These are phyloP conservation scores for Zygosaccharomyces sapae DNA, from an alignment of 1,139 yeast species.

Conservation along the genomic window DNA sequence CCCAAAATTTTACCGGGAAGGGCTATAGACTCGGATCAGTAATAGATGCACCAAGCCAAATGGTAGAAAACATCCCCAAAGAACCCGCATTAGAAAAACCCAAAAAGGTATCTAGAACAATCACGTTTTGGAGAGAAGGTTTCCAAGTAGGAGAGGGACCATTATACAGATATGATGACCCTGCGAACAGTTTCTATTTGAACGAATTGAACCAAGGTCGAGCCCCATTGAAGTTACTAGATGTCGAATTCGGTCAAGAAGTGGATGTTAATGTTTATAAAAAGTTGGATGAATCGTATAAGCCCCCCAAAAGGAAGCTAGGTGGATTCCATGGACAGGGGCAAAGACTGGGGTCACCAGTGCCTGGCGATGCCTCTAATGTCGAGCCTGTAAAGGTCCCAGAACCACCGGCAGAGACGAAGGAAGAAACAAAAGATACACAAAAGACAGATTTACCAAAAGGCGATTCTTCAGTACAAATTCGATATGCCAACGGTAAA, in stretches of 20 bases:
- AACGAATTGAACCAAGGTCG: conserved; percentile 82
- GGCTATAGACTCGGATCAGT: conserved; percentile 72
- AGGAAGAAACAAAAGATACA: conserved; percentile 16
- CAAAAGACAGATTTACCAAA: conserved; percentile 33
- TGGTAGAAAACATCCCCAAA: conserved; percentile 34
- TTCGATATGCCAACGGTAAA: conserved; percentile 81
- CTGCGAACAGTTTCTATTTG: conserved; percentile 70
- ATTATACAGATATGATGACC: conserved; percentile 84
- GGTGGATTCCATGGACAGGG: conserved; percentile 84
- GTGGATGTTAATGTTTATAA: conserved; percentile 90
- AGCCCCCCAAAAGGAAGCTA: conserved; percentile 60
- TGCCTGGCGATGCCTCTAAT: conserved; percentile 58
- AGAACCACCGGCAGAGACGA: conserved; percentile 15
- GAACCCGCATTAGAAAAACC: conserved; percentile 29
- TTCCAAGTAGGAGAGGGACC: conserved; percentile 92
- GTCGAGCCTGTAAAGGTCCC: conserved; percentile 15
- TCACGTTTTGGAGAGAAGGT: conserved; percentile 95
- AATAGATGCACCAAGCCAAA: conserved; percentile 41
- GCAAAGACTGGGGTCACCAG: conserved; percentile 85
- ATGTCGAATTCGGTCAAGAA: conserved; percentile 86
- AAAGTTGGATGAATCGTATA: conserved; percentile 76
- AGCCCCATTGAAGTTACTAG: conserved; percentile 82
- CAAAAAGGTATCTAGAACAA: conserved; percentile 57
- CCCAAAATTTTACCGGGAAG: conserved; percentile 50
- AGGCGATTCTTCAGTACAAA: conserved; percentile 77